Base-by-base conservation (phyloP, 1,284 basidiomycete genomes). In the Chondrostereum purpureum region DNA sequence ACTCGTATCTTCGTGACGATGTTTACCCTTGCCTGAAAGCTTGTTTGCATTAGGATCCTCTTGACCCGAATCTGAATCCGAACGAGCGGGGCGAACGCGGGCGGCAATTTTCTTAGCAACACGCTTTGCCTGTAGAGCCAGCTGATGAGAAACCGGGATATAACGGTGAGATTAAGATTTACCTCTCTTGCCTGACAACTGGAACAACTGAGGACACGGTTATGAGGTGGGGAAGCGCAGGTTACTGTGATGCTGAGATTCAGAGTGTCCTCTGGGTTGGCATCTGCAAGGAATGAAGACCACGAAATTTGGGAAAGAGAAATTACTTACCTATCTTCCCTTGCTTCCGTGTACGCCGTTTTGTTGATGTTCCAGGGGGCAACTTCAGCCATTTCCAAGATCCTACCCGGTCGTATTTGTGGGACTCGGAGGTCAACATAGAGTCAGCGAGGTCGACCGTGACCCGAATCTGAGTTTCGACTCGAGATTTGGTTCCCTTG, bases 381-480 rank as follows among this genome's bases (percentile, higher is more conserved):
- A 93, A 65, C 55, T 79, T 78, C 22, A 93, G 63, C 79, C 85
- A 90, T 58, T 85, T 87, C 86, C 88, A 93, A 5, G 81, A 83
- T 16, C 86, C 88, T 19, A 92, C 77, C 38, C 79, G 73, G 56
- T 86, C 78, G 53, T 88, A 87, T 52, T 77, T 78, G 53, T 64
- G 62, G 5, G 77, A 72, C 49, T 85, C 78, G 8, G 75, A 70
- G 3, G 81, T 77, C 4, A 80, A 73, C 55, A 72, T 80, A 13
- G 78, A 69, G 52, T 81, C 77, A 12, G 85, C 83, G 41, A 92
- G 70, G 57, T 88, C 83, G 41, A 92, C 70, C 8, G 81, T 80
- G 31, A 92, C 77, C 57, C 90, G 80, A 43, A 93, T 82, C 68
- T 93, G 92, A 0, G 92, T 96, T 64, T 96, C 93, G 17, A 96